Conservation (phyloP, 169 alveolate genomes). For the Plasmodium gaboni region DNA sequence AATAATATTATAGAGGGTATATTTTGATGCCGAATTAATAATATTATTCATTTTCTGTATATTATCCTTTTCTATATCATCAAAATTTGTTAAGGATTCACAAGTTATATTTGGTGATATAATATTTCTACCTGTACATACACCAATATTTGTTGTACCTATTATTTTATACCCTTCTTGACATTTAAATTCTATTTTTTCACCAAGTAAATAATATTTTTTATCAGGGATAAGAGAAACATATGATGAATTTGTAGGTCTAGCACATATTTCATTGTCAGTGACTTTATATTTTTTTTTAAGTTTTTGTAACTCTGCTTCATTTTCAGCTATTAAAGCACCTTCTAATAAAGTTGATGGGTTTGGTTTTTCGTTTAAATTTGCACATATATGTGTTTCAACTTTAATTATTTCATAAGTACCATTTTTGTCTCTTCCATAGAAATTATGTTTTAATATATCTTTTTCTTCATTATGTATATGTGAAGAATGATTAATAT, state of each 20-base stretch:
- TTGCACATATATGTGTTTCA: slow-evolving; percentile 52
- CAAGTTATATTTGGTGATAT: slow-evolving; percentile 59
- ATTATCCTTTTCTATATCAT: slow-evolving; percentile 28
- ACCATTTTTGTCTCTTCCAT: background rate
- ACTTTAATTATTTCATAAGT: slow-evolving; percentile 14
- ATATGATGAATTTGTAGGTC: slow-evolving; percentile 40
- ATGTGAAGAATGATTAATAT: background rate
- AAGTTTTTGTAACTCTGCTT: slow-evolving; percentile 47
- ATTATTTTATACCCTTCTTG: slow-evolving; percentile 53
- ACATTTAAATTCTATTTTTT: slow-evolving; percentile 48
- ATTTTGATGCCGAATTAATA: slow-evolving; percentile 9
- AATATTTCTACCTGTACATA: slow-evolving; percentile 58
- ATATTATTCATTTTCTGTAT: slow-evolving; percentile 29
- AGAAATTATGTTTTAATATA: slow-evolving; percentile 21
- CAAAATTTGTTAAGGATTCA: slow-evolving; percentile 32
- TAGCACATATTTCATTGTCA: slow-evolving; percentile 53
- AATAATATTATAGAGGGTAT: background rate
- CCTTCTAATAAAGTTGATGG: slow-evolving; percentile 65
- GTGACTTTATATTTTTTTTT: slow-evolving; percentile 49
- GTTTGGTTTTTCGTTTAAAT: slow-evolving; percentile 51
- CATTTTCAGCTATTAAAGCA: slow-evolving; percentile 63
- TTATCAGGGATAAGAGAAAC: slow-evolving; percentile 32
- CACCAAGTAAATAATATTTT: slow-evolving; percentile 45
- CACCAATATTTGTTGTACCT: slow-evolving; percentile 48
- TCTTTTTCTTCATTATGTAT: slow-evolving; percentile 33